These are phyloP conservation scores for Blastocystis hominis DNA, from an alignment of 352 stramenopile species.

Conservation along the genomic window DNA sequence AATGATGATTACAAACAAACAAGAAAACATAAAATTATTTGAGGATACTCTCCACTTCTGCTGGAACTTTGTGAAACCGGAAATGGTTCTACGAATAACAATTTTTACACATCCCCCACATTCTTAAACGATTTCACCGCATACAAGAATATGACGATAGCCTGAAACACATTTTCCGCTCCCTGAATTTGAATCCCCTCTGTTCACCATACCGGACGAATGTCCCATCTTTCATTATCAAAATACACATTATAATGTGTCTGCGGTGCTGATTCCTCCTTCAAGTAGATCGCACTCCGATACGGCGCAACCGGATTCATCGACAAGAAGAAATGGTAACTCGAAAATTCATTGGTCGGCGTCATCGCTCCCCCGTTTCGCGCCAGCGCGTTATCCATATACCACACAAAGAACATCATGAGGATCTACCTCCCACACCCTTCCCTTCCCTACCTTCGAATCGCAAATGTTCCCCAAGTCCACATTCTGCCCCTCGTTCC, in stretches of 20 bases:
- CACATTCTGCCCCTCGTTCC: neutral
- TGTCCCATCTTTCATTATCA: constrained; percentile 41
- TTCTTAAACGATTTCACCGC: constrained; percentile 47
- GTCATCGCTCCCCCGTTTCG: neutral
- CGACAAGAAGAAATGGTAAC: neutral
- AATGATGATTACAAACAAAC: neutral
- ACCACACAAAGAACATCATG: constrained; percentile 50
- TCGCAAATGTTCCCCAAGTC: neutral
- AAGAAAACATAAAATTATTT: neutral
- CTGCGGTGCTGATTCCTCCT: neutral
- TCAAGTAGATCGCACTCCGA: neutral
- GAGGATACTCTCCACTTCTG: neutral
- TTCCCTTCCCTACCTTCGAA: neutral
- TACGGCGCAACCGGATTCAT: neutral
- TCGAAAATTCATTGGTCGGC: constrained; percentile 13
- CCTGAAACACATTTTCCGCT: constrained; percentile 24
- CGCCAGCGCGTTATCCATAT: constrained; percentile 14
- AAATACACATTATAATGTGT: constrained; percentile 50
- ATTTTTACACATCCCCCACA: neutral
- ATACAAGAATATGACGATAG: constrained; percentile 52
- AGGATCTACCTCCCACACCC: neutral
- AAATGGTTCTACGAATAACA: constrained; percentile 24
- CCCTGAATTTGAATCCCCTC: neutral
- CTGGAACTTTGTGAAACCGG: constrained; percentile 10
- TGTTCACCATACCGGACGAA: neutral